Evolutionary conservation across 805 yeast genomes (phyloP).

Genomic region (Candida caryicola): DNA sequence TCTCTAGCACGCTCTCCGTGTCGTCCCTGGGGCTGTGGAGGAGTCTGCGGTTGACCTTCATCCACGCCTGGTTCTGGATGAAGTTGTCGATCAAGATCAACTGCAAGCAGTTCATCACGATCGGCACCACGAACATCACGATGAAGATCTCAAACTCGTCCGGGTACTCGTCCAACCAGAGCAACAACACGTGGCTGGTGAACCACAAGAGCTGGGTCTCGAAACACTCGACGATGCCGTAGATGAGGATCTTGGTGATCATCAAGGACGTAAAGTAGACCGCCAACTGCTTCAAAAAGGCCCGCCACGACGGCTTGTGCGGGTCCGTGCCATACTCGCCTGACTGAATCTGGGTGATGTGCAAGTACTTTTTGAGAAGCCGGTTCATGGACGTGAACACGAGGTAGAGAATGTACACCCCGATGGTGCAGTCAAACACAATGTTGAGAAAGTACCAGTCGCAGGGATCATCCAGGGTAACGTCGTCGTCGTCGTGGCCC

Average conservation of each 20-base stretch:
- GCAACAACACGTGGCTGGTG: constrained; percentile 68
- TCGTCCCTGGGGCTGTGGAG: constrained; percentile 7
- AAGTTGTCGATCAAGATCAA: constrained; percentile 70
- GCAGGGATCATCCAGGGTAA: constrained; percentile 59
- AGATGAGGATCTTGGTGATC: constrained; percentile 64
- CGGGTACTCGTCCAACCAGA: constrained; percentile 83
- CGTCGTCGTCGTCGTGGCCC: constrained; percentile 1
- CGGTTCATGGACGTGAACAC: constrained; percentile 47
- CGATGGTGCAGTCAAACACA: constrained; percentile 88
- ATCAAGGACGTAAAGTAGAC: constrained; percentile 64
- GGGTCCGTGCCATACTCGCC: constrained; percentile 66
- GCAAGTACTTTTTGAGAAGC: constrained; percentile 43
- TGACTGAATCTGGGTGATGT: constrained; percentile 42
- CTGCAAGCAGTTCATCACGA: constrained; percentile 71
- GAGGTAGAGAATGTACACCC: constrained; percentile 72
- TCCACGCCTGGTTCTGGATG: constrained; percentile 53
- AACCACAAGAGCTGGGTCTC: constrained; percentile 49
- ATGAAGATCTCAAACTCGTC: constrained; percentile 74
- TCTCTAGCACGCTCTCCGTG: neutral
- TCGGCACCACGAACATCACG: constrained; percentile 81
- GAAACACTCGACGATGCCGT: constrained; percentile 61
- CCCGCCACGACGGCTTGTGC: constrained; percentile 48
- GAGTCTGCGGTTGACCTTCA: constrained; percentile 27
- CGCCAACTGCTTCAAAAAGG: constrained; percentile 67
- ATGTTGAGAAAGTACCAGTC: constrained; percentile 92